Percentiles rank a stretch among this genome's conserved stretches.
phyloP scores from a whole-genome alignment of 192 early-diverging fungal genomes.

The Coemansia sp. region DNA sequence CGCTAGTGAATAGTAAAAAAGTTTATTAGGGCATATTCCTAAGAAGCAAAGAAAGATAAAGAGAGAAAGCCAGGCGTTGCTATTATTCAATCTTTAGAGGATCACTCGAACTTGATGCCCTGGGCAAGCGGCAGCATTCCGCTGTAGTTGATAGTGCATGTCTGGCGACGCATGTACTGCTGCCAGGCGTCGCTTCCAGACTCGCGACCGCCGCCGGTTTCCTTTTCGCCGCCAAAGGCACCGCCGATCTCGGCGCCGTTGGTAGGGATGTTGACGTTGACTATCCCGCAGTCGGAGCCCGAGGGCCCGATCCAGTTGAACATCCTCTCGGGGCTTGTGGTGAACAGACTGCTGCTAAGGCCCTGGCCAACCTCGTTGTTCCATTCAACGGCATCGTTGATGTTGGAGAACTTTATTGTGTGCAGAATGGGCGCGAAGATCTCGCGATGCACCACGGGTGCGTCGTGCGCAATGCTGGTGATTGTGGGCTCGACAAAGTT shows the following conservation, averaged over 20 bases:
- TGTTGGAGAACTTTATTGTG: constrained; percentile 72
- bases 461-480: constrained; percentile 73
- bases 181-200: constrained; percentile 93
- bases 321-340: constrained; percentile 71
- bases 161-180: constrained; percentile 82
- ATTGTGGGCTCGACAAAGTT: constrained; percentile 95
- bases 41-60: no score
- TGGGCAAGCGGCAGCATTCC: constrained; percentile 88
- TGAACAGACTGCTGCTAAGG: constrained; percentile 83
- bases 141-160: constrained; percentile 85
- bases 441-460: constrained; percentile 86
- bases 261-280: constrained; percentile 96
- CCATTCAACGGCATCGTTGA: constrained; percentile 82
- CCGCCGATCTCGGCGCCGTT: constrained; percentile 97
- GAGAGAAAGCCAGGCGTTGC: no score
- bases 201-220: constrained; percentile 92
- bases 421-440: constrained; percentile 95
- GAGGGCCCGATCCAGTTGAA: constrained; percentile 92
- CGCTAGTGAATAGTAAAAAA: not conserved
- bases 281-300: constrained; percentile 90
- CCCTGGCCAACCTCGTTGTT: constrained; percentile 93
- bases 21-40: no score
- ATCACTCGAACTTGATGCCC: constrained; percentile 92
- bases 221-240: constrained; percentile 97
- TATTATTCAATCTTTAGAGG: no score